phyloP scores from a whole-genome alignment of 1,139 yeast species.

The Debaryomycetaceae sp. region DNA sequence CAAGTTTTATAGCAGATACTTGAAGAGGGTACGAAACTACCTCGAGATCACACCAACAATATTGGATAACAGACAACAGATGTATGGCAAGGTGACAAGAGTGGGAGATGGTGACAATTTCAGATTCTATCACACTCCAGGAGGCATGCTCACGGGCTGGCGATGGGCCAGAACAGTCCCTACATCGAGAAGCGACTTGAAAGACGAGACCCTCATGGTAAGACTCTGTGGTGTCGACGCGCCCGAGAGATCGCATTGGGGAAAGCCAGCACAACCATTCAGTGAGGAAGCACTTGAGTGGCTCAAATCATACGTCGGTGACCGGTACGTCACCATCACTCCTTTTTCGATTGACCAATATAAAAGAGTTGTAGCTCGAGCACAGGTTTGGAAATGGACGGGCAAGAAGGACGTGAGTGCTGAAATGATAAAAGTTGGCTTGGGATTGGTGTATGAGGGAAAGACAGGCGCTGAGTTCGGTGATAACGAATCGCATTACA shows the following conservation, averaged over 20 bases:
- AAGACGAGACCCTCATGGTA: slow-evolving; percentile 60
- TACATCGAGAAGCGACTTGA: slow-evolving; percentile 41
- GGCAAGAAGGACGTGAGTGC: slow-evolving; percentile 79
- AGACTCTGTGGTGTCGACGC: slow-evolving; percentile 97
- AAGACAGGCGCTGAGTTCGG: slow-evolving; percentile 83
- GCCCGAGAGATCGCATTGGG: slow-evolving; percentile 94
- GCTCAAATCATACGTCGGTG: slow-evolving; percentile 63
- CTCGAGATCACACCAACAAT: slow-evolving; percentile 39
- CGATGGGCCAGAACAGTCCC: slow-evolving; percentile 71
- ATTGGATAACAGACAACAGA: slow-evolving; percentile 24
- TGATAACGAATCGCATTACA: slow-evolving; percentile 60
- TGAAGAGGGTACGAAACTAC: slow-evolving; percentile 32
- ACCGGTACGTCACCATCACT: slow-evolving; percentile 64
- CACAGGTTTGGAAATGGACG: slow-evolving; percentile 67
- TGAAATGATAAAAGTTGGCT: slow-evolving; percentile 79
- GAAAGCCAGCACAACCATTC: slow-evolving; percentile 87
- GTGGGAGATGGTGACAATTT: slow-evolving; percentile 98
- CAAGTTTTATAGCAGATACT: slow-evolving; percentile 31
- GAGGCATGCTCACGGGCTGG: slow-evolving; percentile 88
- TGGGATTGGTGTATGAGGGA: slow-evolving; percentile 87
- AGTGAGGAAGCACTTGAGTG: slow-evolving; percentile 81
- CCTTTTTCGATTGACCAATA: slow-evolving; percentile 88
- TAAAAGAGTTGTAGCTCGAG: slow-evolving; percentile 82
- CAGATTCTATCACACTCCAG: slow-evolving; percentile 89
- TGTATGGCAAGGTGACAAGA: slow-evolving; percentile 81